Evolutionary conservation across 1,284 basidiomycete species (phyloP), one percentile per base, ranked within the genome.

Genomic region (Sporisorium exsertum): DNA sequence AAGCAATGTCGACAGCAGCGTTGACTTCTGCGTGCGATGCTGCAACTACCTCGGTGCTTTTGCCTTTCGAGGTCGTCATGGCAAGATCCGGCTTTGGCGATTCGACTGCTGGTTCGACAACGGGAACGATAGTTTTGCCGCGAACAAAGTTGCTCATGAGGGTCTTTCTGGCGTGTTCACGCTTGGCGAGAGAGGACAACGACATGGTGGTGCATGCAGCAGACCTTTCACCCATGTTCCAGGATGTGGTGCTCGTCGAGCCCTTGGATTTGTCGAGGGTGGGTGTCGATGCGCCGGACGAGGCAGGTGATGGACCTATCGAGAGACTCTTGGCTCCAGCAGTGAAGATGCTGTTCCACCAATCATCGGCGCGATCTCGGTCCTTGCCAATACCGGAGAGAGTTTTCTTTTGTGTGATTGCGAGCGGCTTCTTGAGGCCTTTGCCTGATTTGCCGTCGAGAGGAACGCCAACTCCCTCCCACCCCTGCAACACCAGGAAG

Each of bases 271-370:
- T 54, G 29, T 63, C 59, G 24, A 62, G 43, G 5, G 55, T 60
- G 0, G 69, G 58, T 8, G 73, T 62, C 0, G 63, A 56, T 6
- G 56, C 49, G 16, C 52, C 64, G 9, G 68, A 60, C 5, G 76
- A 64, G 20, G 60, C 42, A 15, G 60, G 57, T 13, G 69, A 65
- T 3, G 51, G 46, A 3, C 75, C 70, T 27, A 79, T 76, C 8
- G 64, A 64, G n/a, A 84, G 66, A 16, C 75, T 75, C 57, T 81
- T 81, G 6, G 81, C 81, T 3, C 78, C 70, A 4, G 81, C 77
- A 7, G 82, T 81, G 56, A 84, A 85, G 42, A 85, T 76, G 57
- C 81, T 81, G 58, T 85, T 83, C 84, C 84, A 85, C 84, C 84
- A 85, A 37, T 85, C 84, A 26, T 81, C 77, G 5, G 83, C 83